Conservation (phyloP, 805 yeast species). For the Scheffersomyces amazonensis region DNA sequence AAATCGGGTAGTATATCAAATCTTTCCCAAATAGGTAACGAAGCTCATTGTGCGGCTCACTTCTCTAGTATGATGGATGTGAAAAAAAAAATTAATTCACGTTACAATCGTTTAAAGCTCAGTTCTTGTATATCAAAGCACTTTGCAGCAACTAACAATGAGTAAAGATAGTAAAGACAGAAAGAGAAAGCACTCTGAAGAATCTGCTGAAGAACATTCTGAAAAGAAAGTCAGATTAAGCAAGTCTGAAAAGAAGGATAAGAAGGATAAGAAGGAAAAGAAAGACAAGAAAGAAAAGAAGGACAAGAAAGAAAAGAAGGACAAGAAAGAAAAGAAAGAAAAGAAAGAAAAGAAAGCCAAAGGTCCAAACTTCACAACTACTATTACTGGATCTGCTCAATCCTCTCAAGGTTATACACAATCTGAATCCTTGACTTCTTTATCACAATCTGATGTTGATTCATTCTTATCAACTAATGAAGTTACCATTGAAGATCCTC, state of each 20-base stretch:
- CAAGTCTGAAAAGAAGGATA: conserved; percentile 29
- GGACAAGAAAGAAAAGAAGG: conserved; percentile 21
- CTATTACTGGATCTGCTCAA: conserved; percentile 10
- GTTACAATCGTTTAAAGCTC: no score
- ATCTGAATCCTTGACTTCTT: conserved; percentile 33
- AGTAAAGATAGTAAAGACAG: conserved; percentile 17
- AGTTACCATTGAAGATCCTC: conserved; percentile 75
- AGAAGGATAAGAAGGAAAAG: conserved; percentile 26
- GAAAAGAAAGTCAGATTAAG: conserved; percentile 15
- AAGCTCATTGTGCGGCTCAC: conserved; percentile 4
- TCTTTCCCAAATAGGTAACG: no score
- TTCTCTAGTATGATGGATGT: no score
- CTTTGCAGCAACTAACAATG: conserved; percentile 5
- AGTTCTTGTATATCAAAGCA: no score
- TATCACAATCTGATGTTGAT: conserved; percentile 56
- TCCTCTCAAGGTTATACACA: conserved; percentile 29
- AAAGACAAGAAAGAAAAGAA: conserved; percentile 17
- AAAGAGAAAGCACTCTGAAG: conserved; percentile 14
- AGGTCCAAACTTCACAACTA: conserved; percentile 13
- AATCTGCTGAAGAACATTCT: conserved; percentile 5
- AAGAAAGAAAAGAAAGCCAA: conserved; percentile 22
- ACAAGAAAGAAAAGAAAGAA: conserved; percentile 25
- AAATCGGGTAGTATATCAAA: no score
- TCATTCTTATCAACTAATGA: conserved; percentile 67
- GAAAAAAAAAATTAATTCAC: conserved; percentile 1